A percentile compares a stretch with the other conserved stretches of the same genome.
Conservation (phyloP, 1,139 yeast species). For the Dujonia santamariae region DNA sequence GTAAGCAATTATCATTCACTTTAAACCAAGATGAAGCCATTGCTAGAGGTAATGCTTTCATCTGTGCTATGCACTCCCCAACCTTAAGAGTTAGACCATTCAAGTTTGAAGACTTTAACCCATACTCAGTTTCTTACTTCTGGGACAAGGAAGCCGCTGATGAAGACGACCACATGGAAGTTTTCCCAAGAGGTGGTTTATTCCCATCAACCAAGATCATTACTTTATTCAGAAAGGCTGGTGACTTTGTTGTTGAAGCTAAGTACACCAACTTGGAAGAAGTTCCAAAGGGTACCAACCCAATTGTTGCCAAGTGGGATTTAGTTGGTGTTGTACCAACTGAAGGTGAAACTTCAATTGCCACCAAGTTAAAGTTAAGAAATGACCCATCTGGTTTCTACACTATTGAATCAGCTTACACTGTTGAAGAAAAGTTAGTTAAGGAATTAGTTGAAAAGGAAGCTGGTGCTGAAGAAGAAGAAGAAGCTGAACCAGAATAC, state of each 20-base stretch:
- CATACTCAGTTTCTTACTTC: constrained; percentile 86
- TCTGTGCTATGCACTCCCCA: constrained; percentile 99
- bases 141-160: constrained; percentile 96
- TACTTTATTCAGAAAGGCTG: constrained; percentile 88
- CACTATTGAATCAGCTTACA: constrained; percentile 90
- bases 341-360: constrained; percentile 74
- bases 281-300: constrained; percentile 69
- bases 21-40: constrained; percentile 99
- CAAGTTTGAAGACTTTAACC: constrained; percentile 95
- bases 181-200: constrained; percentile 89
- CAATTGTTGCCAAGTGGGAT: constrained; percentile 78
- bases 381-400: constrained; percentile 96
- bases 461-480: constrained; percentile 36
- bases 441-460: constrained; percentile 78
- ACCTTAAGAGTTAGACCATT: constrained; percentile 98
- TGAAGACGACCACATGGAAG: constrained; percentile 89
- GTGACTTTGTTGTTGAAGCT: constrained; percentile 85
- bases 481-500: constrained; percentile 76
- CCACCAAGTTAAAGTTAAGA: constrained; percentile 91
- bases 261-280: constrained; percentile 73
- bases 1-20: constrained; percentile 86
- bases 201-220: constrained; percentile 96
- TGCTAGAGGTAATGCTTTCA: constrained; percentile 98
- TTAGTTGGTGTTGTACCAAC: constrained; percentile 80
- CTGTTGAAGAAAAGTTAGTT: constrained; percentile 86